phyloP scores from a whole-genome alignment of 2,329 filamentous ascomycete genomes.

The Diaporthe capsici region DNA sequence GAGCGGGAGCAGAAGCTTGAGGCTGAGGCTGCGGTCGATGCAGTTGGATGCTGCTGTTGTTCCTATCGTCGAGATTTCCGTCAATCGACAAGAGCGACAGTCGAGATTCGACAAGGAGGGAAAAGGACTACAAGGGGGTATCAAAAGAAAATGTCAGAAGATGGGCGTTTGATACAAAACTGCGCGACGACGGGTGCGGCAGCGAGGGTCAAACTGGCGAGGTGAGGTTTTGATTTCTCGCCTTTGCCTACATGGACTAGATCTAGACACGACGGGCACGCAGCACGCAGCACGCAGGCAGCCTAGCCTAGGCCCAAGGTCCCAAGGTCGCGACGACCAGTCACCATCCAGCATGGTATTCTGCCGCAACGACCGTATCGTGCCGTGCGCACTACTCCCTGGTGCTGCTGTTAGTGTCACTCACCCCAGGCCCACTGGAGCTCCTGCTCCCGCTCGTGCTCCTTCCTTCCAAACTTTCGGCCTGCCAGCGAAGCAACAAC shows the following conservation, averaged over 20 bases:
- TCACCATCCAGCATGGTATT: neutral
- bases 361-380: neutral
- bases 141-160: constrained; percentile 38
- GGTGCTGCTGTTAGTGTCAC: constrained; percentile 2
- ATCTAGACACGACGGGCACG: constrained; percentile 15
- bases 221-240: constrained; percentile 35
- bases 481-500: constrained; percentile 40
- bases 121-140: constrained; percentile 34
- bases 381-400: neutral
- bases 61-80: constrained; percentile 12
- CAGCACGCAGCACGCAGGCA: neutral
- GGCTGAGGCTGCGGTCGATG: constrained; percentile 31
- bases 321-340: constrained; percentile 11
- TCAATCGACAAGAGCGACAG: constrained; percentile 31
- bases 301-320: neutral
- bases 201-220: constrained; percentile 18
- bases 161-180: constrained; percentile 33
- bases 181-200: constrained; percentile 33
- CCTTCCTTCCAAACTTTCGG: constrained; percentile 34
- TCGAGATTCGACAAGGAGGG: neutral
- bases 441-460: constrained; percentile 8
- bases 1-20: constrained; percentile 14
- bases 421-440: neutral
- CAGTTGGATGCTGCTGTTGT: neutral
- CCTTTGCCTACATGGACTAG: constrained; percentile 17